Percentiles rank a stretch among this genome's conserved stretches.
These are phyloP conservation scores for Basidiobolus meristosporus DNA, from an alignment of 371 early-diverging fungal species.

Conservation along the genomic window DNA sequence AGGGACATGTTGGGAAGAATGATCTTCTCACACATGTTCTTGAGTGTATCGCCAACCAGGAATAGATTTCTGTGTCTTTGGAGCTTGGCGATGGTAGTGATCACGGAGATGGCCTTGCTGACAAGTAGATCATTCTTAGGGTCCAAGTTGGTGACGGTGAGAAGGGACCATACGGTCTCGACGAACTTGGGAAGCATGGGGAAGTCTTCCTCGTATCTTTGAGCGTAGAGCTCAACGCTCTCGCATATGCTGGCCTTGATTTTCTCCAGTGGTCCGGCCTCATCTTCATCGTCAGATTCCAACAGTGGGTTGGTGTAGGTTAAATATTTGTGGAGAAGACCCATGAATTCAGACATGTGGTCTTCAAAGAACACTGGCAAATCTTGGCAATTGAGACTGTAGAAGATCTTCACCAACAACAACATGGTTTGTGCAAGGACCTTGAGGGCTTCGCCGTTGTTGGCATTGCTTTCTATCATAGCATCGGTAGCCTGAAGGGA, in stretches of 20 bases:
- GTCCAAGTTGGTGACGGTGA: conserved; percentile 46
- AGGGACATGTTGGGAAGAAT: conserved; percentile 82
- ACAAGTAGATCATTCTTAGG: conserved; percentile 77
- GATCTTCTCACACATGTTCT: conserved; percentile 71
- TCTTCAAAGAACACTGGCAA: conserved; percentile 92
- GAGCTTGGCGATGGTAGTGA: conserved; percentile 72
- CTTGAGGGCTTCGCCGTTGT: conserved; percentile 35
- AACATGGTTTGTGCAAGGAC: conserved; percentile 53
- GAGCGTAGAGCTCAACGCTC: conserved; percentile 70
- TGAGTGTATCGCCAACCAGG: conserved; percentile 38
- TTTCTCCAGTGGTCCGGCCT: conserved; percentile 67
- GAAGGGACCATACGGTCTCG: conserved; percentile 61
- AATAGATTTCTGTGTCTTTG: conserved; percentile 52
- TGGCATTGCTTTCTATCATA: conserved; percentile 43
- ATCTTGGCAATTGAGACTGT: conserved; percentile 85
- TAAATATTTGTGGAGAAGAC: conserved; percentile 67
- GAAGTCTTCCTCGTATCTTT: conserved; percentile 82
- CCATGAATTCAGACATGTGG: conserved; percentile 55
- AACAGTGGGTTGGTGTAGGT: conserved; percentile 54
- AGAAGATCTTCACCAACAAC: conserved; percentile 71
- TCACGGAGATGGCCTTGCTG: conserved; percentile 68
- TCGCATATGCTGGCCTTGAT: conserved; percentile 80
- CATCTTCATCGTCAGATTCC: conserved; percentile 63
- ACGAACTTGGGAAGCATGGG: conserved; percentile 55
- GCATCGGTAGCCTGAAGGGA: conserved; percentile 45